A percentile compares a stretch with the other conserved stretches of the same genome.
These are phyloP conservation scores for Microbotryum violaceum DNA, from an alignment of 1,284 basidiomycete species.

Conservation along the genomic window DNA sequence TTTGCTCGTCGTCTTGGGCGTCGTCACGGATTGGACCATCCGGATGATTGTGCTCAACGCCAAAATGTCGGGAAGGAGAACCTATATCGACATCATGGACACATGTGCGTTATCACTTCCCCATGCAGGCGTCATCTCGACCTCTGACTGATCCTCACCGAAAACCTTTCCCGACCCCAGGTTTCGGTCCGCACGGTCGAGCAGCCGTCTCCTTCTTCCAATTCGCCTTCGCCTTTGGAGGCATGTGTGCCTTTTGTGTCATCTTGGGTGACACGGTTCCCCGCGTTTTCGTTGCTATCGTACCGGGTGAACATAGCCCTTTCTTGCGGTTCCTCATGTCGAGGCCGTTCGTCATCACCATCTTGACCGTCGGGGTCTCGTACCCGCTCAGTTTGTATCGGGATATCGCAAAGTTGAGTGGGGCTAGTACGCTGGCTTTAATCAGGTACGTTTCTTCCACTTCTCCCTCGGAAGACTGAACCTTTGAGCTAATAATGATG, in stretches of 20 bases:
- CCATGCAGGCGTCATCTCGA: no score
- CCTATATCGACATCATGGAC: conserved; percentile 68
- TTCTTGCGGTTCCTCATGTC: conserved; percentile 70
- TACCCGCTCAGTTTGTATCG: conserved; percentile 94
- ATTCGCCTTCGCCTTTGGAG: conserved; percentile 90
- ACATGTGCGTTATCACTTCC: conserved; percentile 2
- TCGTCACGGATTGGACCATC: conserved; percentile 96
- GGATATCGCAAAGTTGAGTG: conserved; percentile 92
- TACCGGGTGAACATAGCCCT: conserved; percentile 68
- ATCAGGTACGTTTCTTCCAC: conserved; percentile 38
- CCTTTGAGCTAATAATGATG: neutral
- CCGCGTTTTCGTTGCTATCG: conserved; percentile 78
- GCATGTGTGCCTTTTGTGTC: conserved; percentile 94
- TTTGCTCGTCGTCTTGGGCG: conserved; percentile 70
- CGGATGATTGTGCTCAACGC: conserved; percentile 73
- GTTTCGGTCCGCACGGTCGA: conserved; percentile 79
- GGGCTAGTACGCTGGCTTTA: conserved; percentile 68
- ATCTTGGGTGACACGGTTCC: conserved; percentile 88
- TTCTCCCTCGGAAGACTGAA: neutral
- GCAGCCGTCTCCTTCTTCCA: conserved; percentile 96
- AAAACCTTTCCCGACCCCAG: neutral
- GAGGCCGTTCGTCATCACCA: conserved; percentile 75
- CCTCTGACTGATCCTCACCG: no score
- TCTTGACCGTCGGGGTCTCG: conserved; percentile 70
- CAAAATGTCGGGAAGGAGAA: conserved; percentile 83